A percentile compares a stretch with the other conserved stretches of the same genome.
Evolutionary conservation across 2,329 filamentous ascomycete genomes (phyloP).

Genomic region (Pezicula radicicola): DNA sequence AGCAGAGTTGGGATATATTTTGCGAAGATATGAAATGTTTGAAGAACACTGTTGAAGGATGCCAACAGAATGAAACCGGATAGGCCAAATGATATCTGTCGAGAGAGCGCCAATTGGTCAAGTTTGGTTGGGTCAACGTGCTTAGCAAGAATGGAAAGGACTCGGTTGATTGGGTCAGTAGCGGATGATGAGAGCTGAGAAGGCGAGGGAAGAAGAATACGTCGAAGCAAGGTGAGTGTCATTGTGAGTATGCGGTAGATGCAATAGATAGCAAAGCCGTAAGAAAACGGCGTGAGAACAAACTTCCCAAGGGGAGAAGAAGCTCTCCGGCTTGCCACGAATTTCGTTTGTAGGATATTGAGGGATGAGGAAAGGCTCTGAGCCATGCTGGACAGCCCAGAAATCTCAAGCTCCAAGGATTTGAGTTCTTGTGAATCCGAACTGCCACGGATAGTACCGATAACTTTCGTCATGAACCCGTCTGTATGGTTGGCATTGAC

Average conservation of each 20-base stretch:
- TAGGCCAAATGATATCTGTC: constrained; percentile 80
- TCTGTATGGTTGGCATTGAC: constrained; percentile 37
- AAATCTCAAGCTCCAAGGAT: constrained; percentile 69
- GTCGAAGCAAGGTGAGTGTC: constrained; percentile 62
- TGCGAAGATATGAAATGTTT: constrained; percentile 79
- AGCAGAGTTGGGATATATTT: constrained; percentile 73
- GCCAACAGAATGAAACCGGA: constrained; percentile 80
- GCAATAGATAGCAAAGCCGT: constrained; percentile 77
- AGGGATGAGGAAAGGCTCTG: constrained; percentile 65
- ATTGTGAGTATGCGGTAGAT: constrained; percentile 79
- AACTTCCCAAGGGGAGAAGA: constrained; percentile 65
- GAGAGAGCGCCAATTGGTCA: constrained; percentile 79
- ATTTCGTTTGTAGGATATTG: constrained; percentile 57
- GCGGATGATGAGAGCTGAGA: constrained; percentile 51
- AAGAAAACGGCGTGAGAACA: constrained; percentile 57
- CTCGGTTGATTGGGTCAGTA: constrained; percentile 80
- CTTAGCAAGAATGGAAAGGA: constrained; percentile 74
- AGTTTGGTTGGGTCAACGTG: constrained; percentile 77
- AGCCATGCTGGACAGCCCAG: constrained; percentile 78
- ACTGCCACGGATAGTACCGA: constrained; percentile 67
- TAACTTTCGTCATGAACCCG: constrained; percentile 71
- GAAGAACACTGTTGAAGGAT: constrained; percentile 78
- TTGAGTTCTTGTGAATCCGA: constrained; percentile 57
- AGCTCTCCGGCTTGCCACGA: constrained; percentile 62
- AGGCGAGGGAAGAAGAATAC: constrained; percentile 36